phyloP scores from a whole-genome alignment of 179 eudicot genomes.

The Spinacia oleracea region DNA sequence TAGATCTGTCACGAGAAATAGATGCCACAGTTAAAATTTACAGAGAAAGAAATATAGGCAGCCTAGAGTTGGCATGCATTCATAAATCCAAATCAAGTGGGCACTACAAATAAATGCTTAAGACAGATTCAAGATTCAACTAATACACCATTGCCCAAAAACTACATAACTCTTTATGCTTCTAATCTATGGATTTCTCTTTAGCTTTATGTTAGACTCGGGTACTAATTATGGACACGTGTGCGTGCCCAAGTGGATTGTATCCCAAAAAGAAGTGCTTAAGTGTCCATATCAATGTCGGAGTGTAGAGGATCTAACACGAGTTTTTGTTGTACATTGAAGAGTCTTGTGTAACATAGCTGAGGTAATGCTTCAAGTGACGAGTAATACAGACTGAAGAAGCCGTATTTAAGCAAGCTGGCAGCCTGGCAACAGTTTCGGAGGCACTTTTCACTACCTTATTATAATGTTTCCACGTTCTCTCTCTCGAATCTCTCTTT shows the following conservation, averaged over 20 bases:
- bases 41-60: background rate
- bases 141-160: background rate
- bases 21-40: background rate
- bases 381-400: background rate
- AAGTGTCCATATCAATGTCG: no score
- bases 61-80: background rate
- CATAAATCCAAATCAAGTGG: background rate
- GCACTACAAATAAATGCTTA: background rate
- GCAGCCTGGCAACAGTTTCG: background rate
- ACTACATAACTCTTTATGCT: background rate
- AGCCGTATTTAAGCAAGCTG: background rate
- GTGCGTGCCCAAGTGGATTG: no score
- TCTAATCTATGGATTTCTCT: background rate
- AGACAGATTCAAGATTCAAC: background rate
- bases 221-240: no score
- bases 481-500: background rate
- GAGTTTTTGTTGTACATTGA: no score
- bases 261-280: no score
- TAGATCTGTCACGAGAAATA: slow-evolving; percentile 50
- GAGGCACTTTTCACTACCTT: background rate
- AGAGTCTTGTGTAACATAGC: no score
- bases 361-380: background rate
- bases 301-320: background rate
- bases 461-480: background rate
- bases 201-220: background rate